phyloP scores from a whole-genome alignment of 2,329 filamentous ascomycete species.

The Cryphonectria naterciae region DNA sequence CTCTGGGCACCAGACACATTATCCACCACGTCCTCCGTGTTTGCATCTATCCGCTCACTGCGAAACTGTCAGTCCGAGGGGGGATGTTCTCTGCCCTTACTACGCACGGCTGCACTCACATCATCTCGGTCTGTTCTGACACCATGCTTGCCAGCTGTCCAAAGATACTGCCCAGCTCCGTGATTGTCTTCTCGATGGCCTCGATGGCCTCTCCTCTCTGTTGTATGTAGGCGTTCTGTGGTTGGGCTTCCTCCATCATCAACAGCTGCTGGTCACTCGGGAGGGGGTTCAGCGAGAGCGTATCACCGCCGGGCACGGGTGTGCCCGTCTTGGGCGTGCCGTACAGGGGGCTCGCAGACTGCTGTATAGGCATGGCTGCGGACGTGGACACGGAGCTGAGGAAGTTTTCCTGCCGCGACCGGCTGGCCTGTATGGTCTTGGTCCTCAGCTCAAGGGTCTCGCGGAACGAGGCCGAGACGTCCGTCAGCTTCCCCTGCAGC shows the following conservation, averaged over 20 bases:
- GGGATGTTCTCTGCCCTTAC: not conserved
- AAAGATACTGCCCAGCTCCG: constrained; percentile 88
- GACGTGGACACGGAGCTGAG: constrained; percentile 86
- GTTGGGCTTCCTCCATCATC: constrained; percentile 90
- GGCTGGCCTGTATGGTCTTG: constrained; percentile 95
- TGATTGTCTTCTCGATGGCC: constrained; percentile 93
- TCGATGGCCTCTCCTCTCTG: constrained; percentile 95
- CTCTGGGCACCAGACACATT: constrained; percentile 97
- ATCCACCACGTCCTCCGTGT: constrained; percentile 96
- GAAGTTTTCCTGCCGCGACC: constrained; percentile 93
- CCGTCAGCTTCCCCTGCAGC: constrained; percentile 86
- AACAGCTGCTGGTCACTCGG: constrained; percentile 85
- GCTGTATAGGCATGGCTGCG: constrained; percentile 67
- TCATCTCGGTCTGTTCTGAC: constrained; percentile 95
- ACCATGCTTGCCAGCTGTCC: constrained; percentile 96
- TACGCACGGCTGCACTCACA: constrained; percentile 42
- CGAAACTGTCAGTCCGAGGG: not conserved
- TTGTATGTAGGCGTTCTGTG: constrained; percentile 86
- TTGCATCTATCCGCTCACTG: constrained; percentile 85
- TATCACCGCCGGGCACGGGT: constrained; percentile 70
- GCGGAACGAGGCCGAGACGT: constrained; percentile 95
- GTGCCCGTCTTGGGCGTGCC: constrained; percentile 72
- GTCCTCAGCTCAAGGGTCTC: constrained; percentile 95
- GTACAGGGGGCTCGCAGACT: constrained; percentile 86
- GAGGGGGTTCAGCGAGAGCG: constrained; percentile 80